Evolutionary conservation across 257 asterid genomes (phyloP), one percentile per base, ranked within the genome.

Genomic region (Capsicum baccatum): DNA sequence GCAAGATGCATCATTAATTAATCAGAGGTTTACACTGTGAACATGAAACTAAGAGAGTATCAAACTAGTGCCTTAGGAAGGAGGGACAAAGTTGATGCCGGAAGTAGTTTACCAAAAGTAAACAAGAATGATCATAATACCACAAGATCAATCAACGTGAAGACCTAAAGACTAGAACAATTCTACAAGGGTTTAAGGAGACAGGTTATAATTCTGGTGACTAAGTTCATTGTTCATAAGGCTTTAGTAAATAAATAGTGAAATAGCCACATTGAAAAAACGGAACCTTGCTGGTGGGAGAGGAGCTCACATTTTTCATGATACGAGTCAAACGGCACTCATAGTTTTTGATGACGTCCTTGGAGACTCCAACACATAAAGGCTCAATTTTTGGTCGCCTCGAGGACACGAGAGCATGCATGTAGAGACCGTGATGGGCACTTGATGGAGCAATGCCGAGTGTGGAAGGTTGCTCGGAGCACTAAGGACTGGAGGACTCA

Each of bases 41-140:
- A 11, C 80, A 73, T 19, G 60, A 73, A 73, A 73, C 80, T 48
- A 73, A 19, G 9, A 6, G 37, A 21, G 80, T 73, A 11, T 73
- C 80, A 19, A 48, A 48, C 3, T 73, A 50, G 60, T 48, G 42
- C 60, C 60, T 48, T 73, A 48, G 42, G 12, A 19, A 48, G 60
- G 39, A 73, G 13, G 19, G 60, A 19, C 13, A 48, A 74, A 21
- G 3, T 48, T 50, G 59, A 50, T 74, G 19, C 60, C 11, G 19
- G 80, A 73, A 48, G 4, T 2, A 74, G 60, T 48, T 74, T 3
- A 74, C 80, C 78, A 69, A 39, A 63, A 39, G 48, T 69, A 69
- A 69, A 39, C 26, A 69, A 39, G 54, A 69, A 69, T 4, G 7
- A 69, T 69, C 78, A 69, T 39, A 42, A 3, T 10, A 39, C 14